Base-by-base conservation (phyloP, 2,329 filamentous ascomycete species). In the Blumeriella jaapii region DNA sequence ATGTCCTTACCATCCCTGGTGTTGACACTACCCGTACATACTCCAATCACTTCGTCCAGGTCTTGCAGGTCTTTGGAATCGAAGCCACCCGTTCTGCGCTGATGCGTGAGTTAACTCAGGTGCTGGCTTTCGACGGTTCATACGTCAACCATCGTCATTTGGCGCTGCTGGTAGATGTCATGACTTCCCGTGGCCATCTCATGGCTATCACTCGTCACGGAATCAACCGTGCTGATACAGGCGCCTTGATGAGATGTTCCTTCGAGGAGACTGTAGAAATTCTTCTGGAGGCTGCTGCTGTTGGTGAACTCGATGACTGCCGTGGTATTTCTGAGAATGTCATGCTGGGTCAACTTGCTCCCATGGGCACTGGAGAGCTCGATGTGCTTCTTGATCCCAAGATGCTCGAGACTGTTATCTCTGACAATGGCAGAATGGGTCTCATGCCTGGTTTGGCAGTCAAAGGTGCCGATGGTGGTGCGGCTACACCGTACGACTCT, bases 221-320 rank as follows among this genome's bases (percentile, higher is more conserved):
- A 63, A 98, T 98, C 66, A 98, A 98, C 66, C 78, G 91, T 52
- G 85, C 89, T 16, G 91, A 98, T 56, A 98, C 93, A 43, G 91
- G 91, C 67, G 93, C 91, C 7, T 70, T 98, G 52, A 98, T 98
- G 91, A 82, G 91, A 59, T 98, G 93, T 69, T 98, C 91, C 2
- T 98, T 98, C 63, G 91, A 98, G 62, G 93, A 98, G 61, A 98
- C 91, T 0, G 91, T 98, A 25, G 93, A 98, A 57, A 98, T 98
- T 67, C 68, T 98, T 34, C 75, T 98, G 13, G 91, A 98, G 57
- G 93, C 91, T 42, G 91, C 91, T 15, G 85, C 86, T 11, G 84
- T 84, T 32, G 91, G 91, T 57, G 91, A 98, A 60, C 71, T 98
- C 19, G 91, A 98, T 55, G 91, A 98, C 61, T 98, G 93, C 65